Evolutionary conservation across 208 protist species (phyloP), one percentile per base, ranked within the genome.

Genomic region (Blastocrithidia nonstop): DNA sequence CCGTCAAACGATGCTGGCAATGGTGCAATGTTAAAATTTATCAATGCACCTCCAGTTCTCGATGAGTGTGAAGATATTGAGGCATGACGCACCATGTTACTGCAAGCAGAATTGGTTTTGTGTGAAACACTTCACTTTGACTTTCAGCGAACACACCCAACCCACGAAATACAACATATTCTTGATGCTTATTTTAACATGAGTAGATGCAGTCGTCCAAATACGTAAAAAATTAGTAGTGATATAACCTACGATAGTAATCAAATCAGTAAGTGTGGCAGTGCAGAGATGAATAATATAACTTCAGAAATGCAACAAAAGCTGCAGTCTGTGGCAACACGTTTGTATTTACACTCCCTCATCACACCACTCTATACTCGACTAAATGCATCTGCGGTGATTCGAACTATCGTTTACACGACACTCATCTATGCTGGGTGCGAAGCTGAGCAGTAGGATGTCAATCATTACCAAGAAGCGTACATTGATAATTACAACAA

Each of bases 71-170:
- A 42, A 40, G 68, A 71, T 52, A 44, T 68, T 22, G 57, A 66
- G 37, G 42, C 56, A 48, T 65, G 78, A 75, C 65, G 75, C 5
- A 44, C 61, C 15, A 62, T 71, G 45, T 39, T 92, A 41, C 55
- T 87, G 4, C 63, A 88, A 19, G 67, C 69, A 27, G 83, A 92
- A 59, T 52, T 88, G 21, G 45, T 92, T 15, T 38, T 92, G 23
- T 71, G 74, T 37, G 66, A 88, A 38, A 66, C 71, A 2, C 58
- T 92, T 13, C 39, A 54, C 19, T 92, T 92, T 52, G 68, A 84
- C 33, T 88, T 88, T 58, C 75, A 87, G 29, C 59, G 71, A 8
- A 65, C 61, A n/a, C 75, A 83, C 33, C 69, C 74, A 15, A 54
- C 73, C 20, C 56, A 50, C 2, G 53, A 60, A 4, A 73, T 70